phyloP scores from a whole-genome alignment of 495 filamentous ascomycete genomes.

The Xylaria venustula region DNA sequence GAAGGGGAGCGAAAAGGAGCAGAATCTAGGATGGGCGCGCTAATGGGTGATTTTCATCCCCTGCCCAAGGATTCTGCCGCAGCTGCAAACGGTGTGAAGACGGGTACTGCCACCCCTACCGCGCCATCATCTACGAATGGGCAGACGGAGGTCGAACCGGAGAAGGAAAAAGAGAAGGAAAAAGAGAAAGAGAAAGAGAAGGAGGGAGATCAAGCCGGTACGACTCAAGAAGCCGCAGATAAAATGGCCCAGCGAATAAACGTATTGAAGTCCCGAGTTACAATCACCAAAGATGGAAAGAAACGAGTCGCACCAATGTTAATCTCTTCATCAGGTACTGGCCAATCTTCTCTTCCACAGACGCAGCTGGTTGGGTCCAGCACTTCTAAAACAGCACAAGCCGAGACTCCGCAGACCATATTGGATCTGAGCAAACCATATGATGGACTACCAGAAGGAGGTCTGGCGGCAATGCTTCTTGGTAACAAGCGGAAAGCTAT shows the following conservation, averaged over 20 bases:
- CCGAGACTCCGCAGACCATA: conserved; percentile 77
- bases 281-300: conserved; percentile 94
- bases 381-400: conserved; percentile 56
- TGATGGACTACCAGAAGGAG: conserved; percentile 89
- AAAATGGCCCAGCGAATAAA: conserved; percentile 67
- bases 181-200: conserved; percentile 39
- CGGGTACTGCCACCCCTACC: conserved; percentile 23
- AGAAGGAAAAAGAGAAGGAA: conserved; percentile 39
- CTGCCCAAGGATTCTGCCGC: conserved; percentile 32
- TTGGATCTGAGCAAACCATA: conserved; percentile 93
- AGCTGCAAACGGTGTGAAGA: conserved; percentile 43
- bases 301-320: conserved; percentile 91
- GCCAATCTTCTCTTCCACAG: conserved; percentile 83
- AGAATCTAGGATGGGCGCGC: conserved; percentile 91
- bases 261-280: conserved; percentile 82
- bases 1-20: conserved; percentile 84
- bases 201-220: conserved; percentile 34
- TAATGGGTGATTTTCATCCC: conserved; percentile 80
- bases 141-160: conserved; percentile 35
- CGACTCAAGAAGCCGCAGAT: conserved; percentile 46
- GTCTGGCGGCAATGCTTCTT: conserved; percentile 76
- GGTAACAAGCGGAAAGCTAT: conserved; percentile 89
- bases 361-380: conserved; percentile 75
- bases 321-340: conserved; percentile 79
- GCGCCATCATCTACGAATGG: conserved; percentile 33